These are phyloP conservation scores for Aspergillus ibericus DNA, from an alignment of 2,329 filamentous ascomycete species.

Conservation along the genomic window DNA sequence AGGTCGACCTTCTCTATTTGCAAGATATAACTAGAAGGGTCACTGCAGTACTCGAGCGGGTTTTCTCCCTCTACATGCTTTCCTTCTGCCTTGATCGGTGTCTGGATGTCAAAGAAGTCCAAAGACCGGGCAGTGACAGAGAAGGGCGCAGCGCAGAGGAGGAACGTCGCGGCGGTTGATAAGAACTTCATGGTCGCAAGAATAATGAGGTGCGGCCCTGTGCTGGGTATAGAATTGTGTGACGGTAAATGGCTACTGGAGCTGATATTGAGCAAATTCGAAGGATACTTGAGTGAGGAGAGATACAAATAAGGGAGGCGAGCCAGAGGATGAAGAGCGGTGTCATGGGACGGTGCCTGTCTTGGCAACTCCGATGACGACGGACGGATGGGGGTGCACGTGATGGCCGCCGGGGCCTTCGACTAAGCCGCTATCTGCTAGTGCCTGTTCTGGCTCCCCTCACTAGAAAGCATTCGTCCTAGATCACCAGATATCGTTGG, in stretches of 20 bases:
- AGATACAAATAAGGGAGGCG: neutral
- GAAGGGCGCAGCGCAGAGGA: conserved; percentile 48
- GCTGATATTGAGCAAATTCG: neutral
- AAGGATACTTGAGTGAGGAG: neutral
- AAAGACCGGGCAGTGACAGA: conserved; percentile 46
- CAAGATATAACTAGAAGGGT: conserved; percentile 70
- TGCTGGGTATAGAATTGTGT: neutral
- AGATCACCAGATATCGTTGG: neutral
- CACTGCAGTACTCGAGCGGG: conserved; percentile 75
- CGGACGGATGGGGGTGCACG: conserved; percentile 1
- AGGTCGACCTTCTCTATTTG: conserved; percentile 78
- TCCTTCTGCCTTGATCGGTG: conserved; percentile 52
- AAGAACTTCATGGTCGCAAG: conserved; percentile 43
- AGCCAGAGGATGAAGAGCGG: conserved; percentile 10
- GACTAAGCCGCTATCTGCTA: neutral
- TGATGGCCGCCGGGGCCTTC: neutral
- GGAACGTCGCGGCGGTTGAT: conserved; percentile 35
- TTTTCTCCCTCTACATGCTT: conserved; percentile 78
- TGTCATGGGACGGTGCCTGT: conserved; percentile 15
- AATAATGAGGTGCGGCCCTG: neutral
- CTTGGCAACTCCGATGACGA: conserved; percentile 6
- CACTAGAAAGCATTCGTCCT: neutral
- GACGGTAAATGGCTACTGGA: neutral
- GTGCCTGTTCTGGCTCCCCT: neutral
- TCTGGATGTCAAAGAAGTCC: conserved; percentile 51